Conservation (phyloP, 1,284 basidiomycete species). For the Pseudozyma sp. region DNA sequence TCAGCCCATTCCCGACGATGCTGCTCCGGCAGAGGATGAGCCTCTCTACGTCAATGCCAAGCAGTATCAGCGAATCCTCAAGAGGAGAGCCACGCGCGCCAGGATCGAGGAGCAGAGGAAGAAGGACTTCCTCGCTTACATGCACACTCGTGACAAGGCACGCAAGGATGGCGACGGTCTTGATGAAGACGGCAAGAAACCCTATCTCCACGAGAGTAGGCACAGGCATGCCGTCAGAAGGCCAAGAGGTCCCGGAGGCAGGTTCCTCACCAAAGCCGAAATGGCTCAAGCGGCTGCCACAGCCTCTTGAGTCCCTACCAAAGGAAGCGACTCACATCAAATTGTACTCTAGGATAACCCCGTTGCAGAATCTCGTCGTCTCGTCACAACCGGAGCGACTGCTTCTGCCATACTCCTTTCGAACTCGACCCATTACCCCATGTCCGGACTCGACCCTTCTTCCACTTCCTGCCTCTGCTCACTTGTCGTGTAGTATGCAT, state of each 20-base stretch:
- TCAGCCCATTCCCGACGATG: constrained; percentile 12
- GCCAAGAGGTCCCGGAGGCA: constrained; percentile 92
- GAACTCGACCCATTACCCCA: neutral
- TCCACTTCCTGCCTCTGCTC: constrained; percentile 14
- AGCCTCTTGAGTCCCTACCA: constrained; percentile 2
- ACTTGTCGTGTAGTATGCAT: constrained; percentile 3
- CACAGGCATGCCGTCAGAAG: constrained; percentile 98
- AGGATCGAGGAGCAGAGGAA: constrained; percentile 64
- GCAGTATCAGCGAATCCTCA: constrained; percentile 67
- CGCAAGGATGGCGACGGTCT: constrained; percentile 41
- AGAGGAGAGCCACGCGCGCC: constrained; percentile 58
- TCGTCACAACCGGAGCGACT: neutral
- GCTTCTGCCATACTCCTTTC: constrained; percentile 1
- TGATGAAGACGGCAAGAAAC: constrained; percentile 73
- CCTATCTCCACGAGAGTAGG: constrained; percentile 94
- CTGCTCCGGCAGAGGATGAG: constrained; percentile 56
- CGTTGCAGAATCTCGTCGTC: neutral
- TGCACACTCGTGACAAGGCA: constrained; percentile 52
- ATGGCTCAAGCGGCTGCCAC: constrained; percentile 32
- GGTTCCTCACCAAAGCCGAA: constrained; percentile 76
- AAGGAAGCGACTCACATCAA: neutral
- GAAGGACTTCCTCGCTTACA: constrained; percentile 49
- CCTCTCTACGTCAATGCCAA: constrained; percentile 68
- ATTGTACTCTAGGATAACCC: neutral
- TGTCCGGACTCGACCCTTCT: neutral